phyloP scores from a whole-genome alignment of 352 stramenopile genomes.

The Phytophthora rubi region DNA sequence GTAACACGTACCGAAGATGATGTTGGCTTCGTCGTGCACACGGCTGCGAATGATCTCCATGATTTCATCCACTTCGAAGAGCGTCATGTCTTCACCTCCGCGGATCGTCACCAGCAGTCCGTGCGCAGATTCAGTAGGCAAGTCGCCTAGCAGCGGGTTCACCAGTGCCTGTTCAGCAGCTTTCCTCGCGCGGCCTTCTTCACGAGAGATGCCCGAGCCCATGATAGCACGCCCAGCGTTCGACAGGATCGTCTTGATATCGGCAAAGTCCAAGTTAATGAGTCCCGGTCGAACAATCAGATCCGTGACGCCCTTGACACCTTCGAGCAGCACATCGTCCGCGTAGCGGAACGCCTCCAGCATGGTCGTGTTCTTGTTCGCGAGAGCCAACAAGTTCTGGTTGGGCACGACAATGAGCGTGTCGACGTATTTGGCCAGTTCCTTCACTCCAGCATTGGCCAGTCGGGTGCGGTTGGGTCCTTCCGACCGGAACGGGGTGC shows the following conservation, averaged over 20 bases:
- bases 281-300: conserved; percentile 96
- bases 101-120: conserved; percentile 97
- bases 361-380: conserved; percentile 93
- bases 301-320: conserved; percentile 96
- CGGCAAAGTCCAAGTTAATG: conserved; percentile 98
- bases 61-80: conserved; percentile 92
- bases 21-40: conserved; percentile 86
- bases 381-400: conserved; percentile 94
- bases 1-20: conserved; percentile 92
- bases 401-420: conserved; percentile 98
- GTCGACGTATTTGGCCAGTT: conserved; percentile 94
- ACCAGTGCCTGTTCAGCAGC: conserved; percentile 95
- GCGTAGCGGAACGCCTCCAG: conserved; percentile 94
- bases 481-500: conserved; percentile 96
- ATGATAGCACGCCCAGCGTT: conserved; percentile 96
- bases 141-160: conserved; percentile 93
- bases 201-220: conserved; percentile 89
- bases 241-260: conserved; percentile 96
- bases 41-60: conserved; percentile 88
- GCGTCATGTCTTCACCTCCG: conserved; percentile 92
- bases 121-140: conserved; percentile 93
- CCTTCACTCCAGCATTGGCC: conserved; percentile 91
- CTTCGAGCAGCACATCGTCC: conserved; percentile 95
- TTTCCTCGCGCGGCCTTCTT: conserved; percentile 85
- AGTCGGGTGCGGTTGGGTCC: conserved; percentile 94